These are phyloP conservation scores for Colletotrichum ledebouriae DNA, from an alignment of 2,329 filamentous ascomycete genomes.

Conservation along the genomic window DNA sequence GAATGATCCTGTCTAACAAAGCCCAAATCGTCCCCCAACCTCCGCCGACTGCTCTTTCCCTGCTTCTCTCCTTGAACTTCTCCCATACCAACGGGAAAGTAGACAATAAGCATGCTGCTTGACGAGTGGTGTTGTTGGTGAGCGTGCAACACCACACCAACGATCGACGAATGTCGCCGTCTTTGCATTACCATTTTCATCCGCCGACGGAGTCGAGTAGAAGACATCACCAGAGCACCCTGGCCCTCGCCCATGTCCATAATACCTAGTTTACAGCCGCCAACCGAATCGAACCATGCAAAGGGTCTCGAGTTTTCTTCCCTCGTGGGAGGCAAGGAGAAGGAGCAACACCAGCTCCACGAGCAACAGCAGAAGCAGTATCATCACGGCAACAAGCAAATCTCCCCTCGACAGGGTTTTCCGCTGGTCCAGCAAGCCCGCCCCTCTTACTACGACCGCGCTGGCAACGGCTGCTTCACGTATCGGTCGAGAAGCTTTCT, in stretches of 20 bases:
- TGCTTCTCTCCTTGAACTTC: slow-evolving; percentile 22
- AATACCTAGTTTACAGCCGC: neutral
- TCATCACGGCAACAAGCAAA: slow-evolving; percentile 46
- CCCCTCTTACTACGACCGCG: slow-evolving; percentile 61
- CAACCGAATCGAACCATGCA: slow-evolving; percentile 52
- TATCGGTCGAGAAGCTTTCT: slow-evolving; percentile 82
- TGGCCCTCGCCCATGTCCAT: slow-evolving; percentile 4
- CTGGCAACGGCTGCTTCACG: slow-evolving; percentile 72
- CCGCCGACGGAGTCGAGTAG: slow-evolving; percentile 31
- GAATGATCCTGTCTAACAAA: slow-evolving; percentile 41
- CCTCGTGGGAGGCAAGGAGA: slow-evolving; percentile 61
- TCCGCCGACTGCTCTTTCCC: slow-evolving; percentile 5
- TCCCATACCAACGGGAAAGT: slow-evolving; percentile 29
- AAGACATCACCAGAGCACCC: slow-evolving; percentile 13
- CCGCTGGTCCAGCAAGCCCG: slow-evolving; percentile 62
- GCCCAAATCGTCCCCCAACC: slow-evolving; percentile 39
- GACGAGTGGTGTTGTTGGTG: slow-evolving; percentile 29
- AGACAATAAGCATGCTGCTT: slow-evolving; percentile 21
- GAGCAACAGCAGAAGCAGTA: slow-evolving; percentile 34
- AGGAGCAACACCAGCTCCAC: slow-evolving; percentile 47
- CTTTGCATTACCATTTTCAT: slow-evolving; percentile 32
- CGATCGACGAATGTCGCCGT: slow-evolving; percentile 40
- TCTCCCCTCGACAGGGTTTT: slow-evolving; percentile 55
- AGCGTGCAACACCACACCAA: slow-evolving; percentile 28
- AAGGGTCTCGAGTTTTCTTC: slow-evolving; percentile 59